Evolutionary conservation across 192 early-diverging fungal species (phyloP), one percentile per base, ranked within the genome.

Genomic region (Jimgerdemannia flammicorona): DNA sequence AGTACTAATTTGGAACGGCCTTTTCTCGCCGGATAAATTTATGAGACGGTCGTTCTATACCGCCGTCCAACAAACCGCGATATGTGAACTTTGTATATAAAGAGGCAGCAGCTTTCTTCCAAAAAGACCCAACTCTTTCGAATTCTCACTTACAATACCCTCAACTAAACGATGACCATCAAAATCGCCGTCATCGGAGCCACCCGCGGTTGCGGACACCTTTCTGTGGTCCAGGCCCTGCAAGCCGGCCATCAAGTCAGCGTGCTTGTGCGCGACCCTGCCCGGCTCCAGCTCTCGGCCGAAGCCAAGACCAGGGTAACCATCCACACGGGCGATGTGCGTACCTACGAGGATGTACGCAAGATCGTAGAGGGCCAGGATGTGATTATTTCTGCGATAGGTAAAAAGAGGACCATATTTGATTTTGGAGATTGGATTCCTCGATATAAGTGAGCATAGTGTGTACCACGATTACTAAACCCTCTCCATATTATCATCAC

Each of bases 231-330:
- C 67, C 29, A 68, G 19, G 67, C 67, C 40, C 6, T 68, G 9
- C 7, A 68, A 19, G 67, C 67, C 40, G 67, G 67, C 40, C 67
- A 68, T 18, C 29, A 68, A 41, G 67, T 68, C 6, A 68, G 29
- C 29, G 67, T 68, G 40, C 18, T 68, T 4, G 19, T 68, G 18
- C 67, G 67, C 29, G 67, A 68, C 40, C 67, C 67, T 68, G 19
- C 67, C 19, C 19, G 40, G 19, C 40, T 68, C 9, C 29, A 68
- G 67, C 67, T 68, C 9, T 9, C 7, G 6, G 67, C 7, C 40
- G 6, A 20, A 41, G 40, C 0, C 19, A 68, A 68, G 40, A 9
- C 19, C 9, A 20, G 18, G 19, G 9, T 68, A 20, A 68, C 18
- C 19, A 68, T 40, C 19, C 29, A 40, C 40, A 20, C 7, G 40